Evolutionary conservation across 163 green algal species (phyloP).

Genomic region (Chloromonas sp.): DNA sequence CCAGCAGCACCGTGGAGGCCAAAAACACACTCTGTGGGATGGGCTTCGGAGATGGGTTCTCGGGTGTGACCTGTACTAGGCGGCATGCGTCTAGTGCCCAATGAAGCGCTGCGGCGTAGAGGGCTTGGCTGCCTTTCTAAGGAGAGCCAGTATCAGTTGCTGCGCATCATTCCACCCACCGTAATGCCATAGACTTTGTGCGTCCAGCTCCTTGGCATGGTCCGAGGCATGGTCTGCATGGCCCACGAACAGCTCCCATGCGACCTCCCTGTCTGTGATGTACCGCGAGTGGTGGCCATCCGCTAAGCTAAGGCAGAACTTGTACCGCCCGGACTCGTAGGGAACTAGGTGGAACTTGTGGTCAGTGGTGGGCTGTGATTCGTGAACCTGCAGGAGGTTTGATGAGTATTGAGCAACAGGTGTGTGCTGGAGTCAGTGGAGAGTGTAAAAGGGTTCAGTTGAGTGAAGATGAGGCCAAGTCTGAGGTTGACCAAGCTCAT

Average conservation of each 20-base stretch:
- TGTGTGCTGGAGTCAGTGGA: background rate
- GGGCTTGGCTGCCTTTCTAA: too few species aligned
- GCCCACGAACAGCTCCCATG: slow-evolving; percentile 31
- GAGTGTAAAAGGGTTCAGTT: background rate
- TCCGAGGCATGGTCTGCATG: slow-evolving; percentile 15
- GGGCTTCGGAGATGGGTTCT: too few species aligned
- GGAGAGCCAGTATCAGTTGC: too few species aligned
- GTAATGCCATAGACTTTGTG: slow-evolving; percentile 31
- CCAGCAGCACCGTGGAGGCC: too few species aligned
- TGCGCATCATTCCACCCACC: slow-evolving; percentile 19
- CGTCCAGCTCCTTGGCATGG: slow-evolving; percentile 31
- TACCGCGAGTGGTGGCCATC: slow-evolving; percentile 5
- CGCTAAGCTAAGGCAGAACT: slow-evolving; percentile 45
- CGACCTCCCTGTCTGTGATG: slow-evolving; percentile 10
- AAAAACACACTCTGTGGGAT: too few species aligned
- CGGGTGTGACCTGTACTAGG: too few species aligned
- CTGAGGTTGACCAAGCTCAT: too few species aligned
- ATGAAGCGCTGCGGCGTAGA: too few species aligned
- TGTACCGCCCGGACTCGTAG: slow-evolving; percentile 45
- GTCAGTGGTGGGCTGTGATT: slow-evolving; percentile 24
- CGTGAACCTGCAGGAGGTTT: slow-evolving; percentile 23
- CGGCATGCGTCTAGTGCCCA: too few species aligned
- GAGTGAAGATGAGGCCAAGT: too few species aligned
- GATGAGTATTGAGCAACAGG: background rate
- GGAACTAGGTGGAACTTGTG: slow-evolving; percentile 46